Evolutionary conservation across 108 stramenopile genomes (phyloP), one percentile per base, ranked within the genome.

Genomic region (Skeletonema marinoi): DNA sequence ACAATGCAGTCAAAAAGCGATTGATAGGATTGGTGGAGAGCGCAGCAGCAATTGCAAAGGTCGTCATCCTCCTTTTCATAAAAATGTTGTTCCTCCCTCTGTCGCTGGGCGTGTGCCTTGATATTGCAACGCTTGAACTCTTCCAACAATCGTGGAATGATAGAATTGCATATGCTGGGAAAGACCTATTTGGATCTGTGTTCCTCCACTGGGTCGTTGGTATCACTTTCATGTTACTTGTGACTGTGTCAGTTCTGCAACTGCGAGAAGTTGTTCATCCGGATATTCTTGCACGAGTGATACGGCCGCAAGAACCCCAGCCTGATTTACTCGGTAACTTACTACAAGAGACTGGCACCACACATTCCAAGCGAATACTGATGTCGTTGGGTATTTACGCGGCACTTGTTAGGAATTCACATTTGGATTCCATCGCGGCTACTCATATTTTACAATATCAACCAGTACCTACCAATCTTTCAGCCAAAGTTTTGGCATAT

Each of bases 241-340:
- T 98, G 30, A 99, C 98, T 9, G 96, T 98, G 13, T 95, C 93
- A 11, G 90, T 98, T 31, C 71, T 96, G 36, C 95, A 97, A 73
- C 85, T 98, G 17, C 84, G 97, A 30, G 97, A 98, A 74, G 98
- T 98, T 29, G 75, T 88, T 13, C 98, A 99, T 78, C 98, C 98
- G 42, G 96, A 93, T 61, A 58, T 96, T 31, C 87, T 98, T 29
- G 96, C 95, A 8, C 48, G 78, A 29, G 63, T 92, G 42, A 96
- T 99, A 36, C 77, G 97, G n/a, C 98, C 98, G 12, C 98, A 99
- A 87, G 98, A 99, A 80, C 97, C 98, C 1, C 97, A 98, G 60
- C 95, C 96, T 5, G 98, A 98, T 75, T 84, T 99, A 39, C 90
- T 99, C 5, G 96, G 93, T 13, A 93, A 95, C 59, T 70, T 99